Evolutionary conservation across 2,329 filamentous ascomycete species (phyloP), one percentile per base, ranked within the genome.

Genomic region (Botrytis galanthina): DNA sequence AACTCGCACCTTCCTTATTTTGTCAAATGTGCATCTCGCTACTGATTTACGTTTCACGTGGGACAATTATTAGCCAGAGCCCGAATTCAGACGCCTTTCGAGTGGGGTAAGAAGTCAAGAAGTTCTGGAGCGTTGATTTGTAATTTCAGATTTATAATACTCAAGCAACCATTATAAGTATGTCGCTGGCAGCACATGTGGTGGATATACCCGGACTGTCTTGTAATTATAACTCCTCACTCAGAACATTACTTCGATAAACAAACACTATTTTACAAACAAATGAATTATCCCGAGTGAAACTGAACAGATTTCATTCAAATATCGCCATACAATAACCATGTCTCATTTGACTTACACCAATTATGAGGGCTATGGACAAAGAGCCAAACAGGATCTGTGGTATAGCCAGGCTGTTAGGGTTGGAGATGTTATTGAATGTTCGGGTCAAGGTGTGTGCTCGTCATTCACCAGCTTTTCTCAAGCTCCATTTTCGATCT

Each of bases 401-500:
- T 51, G 60, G 42, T 87, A 87, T 78, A 85, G 79, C 75, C 86
- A 87, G 74, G 84, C 85, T 2, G 84, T 86, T 22, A 84, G 86
- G 1, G 78, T 87, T 16, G 86, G 84, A 1, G 51, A 87, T 78
- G 78, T 79, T 4, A 86, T 88, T 61, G 82, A 86, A 76, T 82
- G 81, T 72, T 79, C 85, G 1, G 85, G 85, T 4, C 85, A 87
- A 82, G 85, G 84, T 85, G 77, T 32, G 77, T 64, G 59, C 62
- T 20, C 26, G 9, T 48, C 6, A 54, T 61, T 63, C 9, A 7
- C 8, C 39, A n/a, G 39, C n/a, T 46, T n/a, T 42, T 18, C 48
- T 18, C 51, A 26, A 32, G 10, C 29, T 29, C 14, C 18, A 16
- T 18, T 35, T 29, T 32, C 7, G 26, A 29, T 18, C 29, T 7